phyloP scores from a whole-genome alignment of 768 basidiomycete genomes.

The Termitomyces sp. region DNA sequence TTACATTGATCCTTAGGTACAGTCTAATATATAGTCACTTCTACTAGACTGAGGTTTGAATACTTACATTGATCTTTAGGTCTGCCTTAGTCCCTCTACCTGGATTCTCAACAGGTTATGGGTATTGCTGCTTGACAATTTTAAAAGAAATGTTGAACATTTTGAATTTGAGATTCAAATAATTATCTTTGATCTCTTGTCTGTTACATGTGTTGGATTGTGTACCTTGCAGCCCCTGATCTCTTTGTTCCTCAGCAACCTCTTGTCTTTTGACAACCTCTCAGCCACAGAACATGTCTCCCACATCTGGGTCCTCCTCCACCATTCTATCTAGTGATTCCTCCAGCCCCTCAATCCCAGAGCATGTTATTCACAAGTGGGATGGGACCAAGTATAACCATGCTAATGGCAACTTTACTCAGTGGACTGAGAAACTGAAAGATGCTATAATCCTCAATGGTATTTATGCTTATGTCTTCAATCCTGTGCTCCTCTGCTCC shows the following conservation, averaged over 20 bases:
- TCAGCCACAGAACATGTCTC: too few relatives aligned
- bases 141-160: neutral
- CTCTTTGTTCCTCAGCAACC: too few relatives aligned
- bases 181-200: neutral
- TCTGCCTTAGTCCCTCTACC: neutral
- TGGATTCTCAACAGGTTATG: neutral
- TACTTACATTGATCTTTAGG: neutral
- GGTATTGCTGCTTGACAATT: neutral
- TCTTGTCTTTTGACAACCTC: neutral
- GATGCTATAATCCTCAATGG: too few relatives aligned
- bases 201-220: neutral
- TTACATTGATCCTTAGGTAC: neutral
- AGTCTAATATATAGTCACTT: neutral
- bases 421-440: too few relatives aligned
- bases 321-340: neutral
- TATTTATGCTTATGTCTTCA: too few relatives aligned
- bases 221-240: neutral
- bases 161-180: neutral
- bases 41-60: neutral
- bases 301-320: too few relatives aligned
- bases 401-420: too few relatives aligned
- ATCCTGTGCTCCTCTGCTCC: neutral
- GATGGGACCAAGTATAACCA: neutral
- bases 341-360: too few relatives aligned
- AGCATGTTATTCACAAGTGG: neutral